phyloP scores from a whole-genome alignment of 2,329 filamentous ascomycete species.

The Fusarium anguioides region DNA sequence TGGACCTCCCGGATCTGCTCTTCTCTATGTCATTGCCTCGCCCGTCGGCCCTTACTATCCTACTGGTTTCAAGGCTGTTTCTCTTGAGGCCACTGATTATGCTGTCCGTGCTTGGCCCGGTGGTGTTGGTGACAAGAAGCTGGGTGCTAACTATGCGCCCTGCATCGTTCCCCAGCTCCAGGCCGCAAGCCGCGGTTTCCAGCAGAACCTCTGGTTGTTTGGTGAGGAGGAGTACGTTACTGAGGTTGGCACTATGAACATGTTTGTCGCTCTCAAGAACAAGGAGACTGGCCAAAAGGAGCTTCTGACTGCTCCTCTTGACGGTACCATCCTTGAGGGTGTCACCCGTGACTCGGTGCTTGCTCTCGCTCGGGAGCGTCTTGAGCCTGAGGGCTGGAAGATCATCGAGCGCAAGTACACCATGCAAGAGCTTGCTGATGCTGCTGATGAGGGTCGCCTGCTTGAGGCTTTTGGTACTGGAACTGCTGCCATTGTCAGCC shows the following conservation, averaged over 20 bases:
- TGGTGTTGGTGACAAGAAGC: slow-evolving; percentile 97
- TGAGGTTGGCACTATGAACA: slow-evolving; percentile 99
- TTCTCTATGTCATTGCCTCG: slow-evolving; percentile 94
- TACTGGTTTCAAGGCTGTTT: slow-evolving; percentile 97
- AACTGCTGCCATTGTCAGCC: slow-evolving; percentile 93
- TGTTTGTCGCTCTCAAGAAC: slow-evolving; percentile 88
- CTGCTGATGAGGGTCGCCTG: slow-evolving; percentile 83
- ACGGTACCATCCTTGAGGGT: slow-evolving; percentile 95
- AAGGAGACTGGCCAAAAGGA: slow-evolving; percentile 91
- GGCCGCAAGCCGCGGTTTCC: slow-evolving; percentile 90
- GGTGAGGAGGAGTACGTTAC: slow-evolving; percentile 95
- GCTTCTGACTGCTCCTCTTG: slow-evolving; percentile 92
- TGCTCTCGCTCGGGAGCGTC: slow-evolving; percentile 83
- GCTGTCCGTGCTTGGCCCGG: slow-evolving; percentile 98
- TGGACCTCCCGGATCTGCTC: slow-evolving; percentile 87
- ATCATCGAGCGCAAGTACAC: slow-evolving; percentile 90
- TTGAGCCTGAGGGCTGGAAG: slow-evolving; percentile 88
- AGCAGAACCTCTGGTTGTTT: slow-evolving; percentile 99
- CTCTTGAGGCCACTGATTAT: slow-evolving; percentile 94
- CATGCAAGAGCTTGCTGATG: slow-evolving; percentile 86
- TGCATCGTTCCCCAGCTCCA: slow-evolving; percentile 97
- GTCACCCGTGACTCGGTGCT: slow-evolving; percentile 94
- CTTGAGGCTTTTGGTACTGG: slow-evolving; percentile 94
- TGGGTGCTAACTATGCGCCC: slow-evolving; percentile 98
- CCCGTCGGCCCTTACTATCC: slow-evolving; percentile 98